phyloP scores from a whole-genome alignment of 805 yeast species.

The Yarrowia deformans region DNA sequence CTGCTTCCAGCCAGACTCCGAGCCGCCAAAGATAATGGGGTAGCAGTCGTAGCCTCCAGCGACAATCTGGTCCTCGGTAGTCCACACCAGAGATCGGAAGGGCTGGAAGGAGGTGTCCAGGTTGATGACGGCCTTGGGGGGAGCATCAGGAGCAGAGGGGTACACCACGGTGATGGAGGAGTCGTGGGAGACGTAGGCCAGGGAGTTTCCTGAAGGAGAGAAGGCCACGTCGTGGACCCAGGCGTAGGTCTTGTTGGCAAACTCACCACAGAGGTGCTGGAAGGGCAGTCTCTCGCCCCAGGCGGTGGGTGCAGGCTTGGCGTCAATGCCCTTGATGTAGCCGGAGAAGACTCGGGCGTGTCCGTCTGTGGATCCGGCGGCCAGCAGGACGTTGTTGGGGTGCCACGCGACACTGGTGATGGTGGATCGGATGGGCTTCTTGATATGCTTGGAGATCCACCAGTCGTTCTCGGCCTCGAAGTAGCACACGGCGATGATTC shows the following conservation, averaged over 20 bases:
- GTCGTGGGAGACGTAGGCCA: slow-evolving; percentile 88
- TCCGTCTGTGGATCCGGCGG: slow-evolving; percentile 93
- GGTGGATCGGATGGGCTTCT: slow-evolving; percentile 91
- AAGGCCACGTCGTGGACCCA: slow-evolving; percentile 94
- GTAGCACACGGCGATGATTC: slow-evolving; percentile 94
- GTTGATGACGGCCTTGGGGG: slow-evolving; percentile 65
- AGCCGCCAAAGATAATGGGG: slow-evolving; percentile 83
- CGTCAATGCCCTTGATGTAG: slow-evolving; percentile 85
- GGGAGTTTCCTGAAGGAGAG: slow-evolving; percentile 76
- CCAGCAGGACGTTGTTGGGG: slow-evolving; percentile 85
- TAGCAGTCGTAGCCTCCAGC: slow-evolving; percentile 94
- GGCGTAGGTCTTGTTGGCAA: slow-evolving; percentile 71
- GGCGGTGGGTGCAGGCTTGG: slow-evolving; percentile 76
- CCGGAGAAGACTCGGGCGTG: slow-evolving; percentile 90
- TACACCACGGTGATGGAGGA: slow-evolving; percentile 81
- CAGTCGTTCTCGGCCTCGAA: slow-evolving; percentile 96
- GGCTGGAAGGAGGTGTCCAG: slow-evolving; percentile 78
- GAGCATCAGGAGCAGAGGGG: slow-evolving; percentile 70
- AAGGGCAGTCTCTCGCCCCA: slow-evolving; percentile 98
- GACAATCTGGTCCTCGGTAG: slow-evolving; percentile 68
- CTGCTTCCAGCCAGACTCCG: slow-evolving; percentile 65
- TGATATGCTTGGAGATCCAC: slow-evolving; percentile 99
- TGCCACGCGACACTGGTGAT: slow-evolving; percentile 89
- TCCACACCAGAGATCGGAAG: slow-evolving; percentile 76
- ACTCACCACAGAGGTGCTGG: slow-evolving; percentile 87